These are phyloP conservation scores for Fusarium pseudoanthophilum DNA, from an alignment of 2,329 filamentous ascomycete species.

Conservation along the genomic window DNA sequence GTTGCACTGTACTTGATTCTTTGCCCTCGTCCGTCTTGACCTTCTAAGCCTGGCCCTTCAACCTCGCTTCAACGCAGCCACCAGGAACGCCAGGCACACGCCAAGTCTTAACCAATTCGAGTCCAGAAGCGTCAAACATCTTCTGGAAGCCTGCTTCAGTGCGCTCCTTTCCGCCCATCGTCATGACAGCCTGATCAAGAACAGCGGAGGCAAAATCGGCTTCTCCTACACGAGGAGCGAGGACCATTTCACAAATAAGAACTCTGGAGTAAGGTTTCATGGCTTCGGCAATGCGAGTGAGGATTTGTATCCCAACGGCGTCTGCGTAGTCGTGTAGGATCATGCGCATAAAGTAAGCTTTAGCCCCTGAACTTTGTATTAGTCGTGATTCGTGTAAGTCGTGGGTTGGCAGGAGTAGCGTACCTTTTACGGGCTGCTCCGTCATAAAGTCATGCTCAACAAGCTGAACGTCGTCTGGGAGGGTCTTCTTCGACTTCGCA, in stretches of 20 bases:
- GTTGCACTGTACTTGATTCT: not conserved
- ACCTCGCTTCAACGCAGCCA: slow-evolving; percentile 40
- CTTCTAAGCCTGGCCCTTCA: slow-evolving; percentile 14
- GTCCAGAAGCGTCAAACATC: slow-evolving; percentile 45
- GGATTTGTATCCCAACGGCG: slow-evolving; percentile 41
- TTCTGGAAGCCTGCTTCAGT: slow-evolving; percentile 45
- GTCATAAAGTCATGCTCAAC: slow-evolving; percentile 47
- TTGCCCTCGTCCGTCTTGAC: no score
- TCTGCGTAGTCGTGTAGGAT: slow-evolving; percentile 50
- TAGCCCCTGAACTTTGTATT: slow-evolving; percentile 42
- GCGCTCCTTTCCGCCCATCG: slow-evolving; percentile 50
- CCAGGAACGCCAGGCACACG: slow-evolving; percentile 39
- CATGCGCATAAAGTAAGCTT: slow-evolving; percentile 51
- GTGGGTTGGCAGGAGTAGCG: not conserved
- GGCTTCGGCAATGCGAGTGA: slow-evolving; percentile 42
- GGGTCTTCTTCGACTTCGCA: slow-evolving; percentile 24
- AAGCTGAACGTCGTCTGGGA: slow-evolving; percentile 38
- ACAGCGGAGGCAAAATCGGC: slow-evolving; percentile 46
- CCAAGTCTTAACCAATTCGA: slow-evolving; percentile 46
- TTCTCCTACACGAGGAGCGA: slow-evolving; percentile 45
- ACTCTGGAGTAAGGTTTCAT: slow-evolving; percentile 46
- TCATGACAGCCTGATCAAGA: slow-evolving; percentile 49
- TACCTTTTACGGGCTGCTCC: slow-evolving; percentile 47
- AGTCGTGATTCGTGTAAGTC: not conserved
- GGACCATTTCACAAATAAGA: slow-evolving; percentile 49